Conservation (phyloP, 208 protist species). For the Trypanosomatidae sp. region DNA sequence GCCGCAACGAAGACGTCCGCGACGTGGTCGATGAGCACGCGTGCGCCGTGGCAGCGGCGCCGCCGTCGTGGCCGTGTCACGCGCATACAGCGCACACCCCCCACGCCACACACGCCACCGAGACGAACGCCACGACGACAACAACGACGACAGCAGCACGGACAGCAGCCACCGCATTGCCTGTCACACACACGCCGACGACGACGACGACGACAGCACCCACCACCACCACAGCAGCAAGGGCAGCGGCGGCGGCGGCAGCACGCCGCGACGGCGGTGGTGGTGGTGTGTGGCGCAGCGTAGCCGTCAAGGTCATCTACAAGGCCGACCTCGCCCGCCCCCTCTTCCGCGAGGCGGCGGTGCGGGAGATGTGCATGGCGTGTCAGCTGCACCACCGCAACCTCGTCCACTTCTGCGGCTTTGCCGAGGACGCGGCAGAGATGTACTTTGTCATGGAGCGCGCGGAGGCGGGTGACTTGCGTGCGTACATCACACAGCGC, state of each 20-base stretch:
- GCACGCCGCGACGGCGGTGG: constrained; percentile 1
- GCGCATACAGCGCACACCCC: too few species aligned
- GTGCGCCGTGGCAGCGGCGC: too few species aligned
- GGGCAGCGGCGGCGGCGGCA: neutral
- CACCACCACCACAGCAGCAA: constrained; percentile 1
- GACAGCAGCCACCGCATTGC: too few species aligned
- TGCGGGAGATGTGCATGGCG: constrained; percentile 52
- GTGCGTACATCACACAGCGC: constrained; percentile 32
- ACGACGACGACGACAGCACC: neutral
- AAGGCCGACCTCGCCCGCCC: constrained; percentile 33
- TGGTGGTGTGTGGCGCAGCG: constrained; percentile 17
- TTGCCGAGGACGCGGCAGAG: constrained; percentile 30
- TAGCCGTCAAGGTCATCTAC: constrained; percentile 61
- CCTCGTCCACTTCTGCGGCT: constrained; percentile 51
- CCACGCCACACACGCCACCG: too few species aligned
- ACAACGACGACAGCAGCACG: too few species aligned
- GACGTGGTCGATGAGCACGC: too few species aligned
- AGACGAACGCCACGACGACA: too few species aligned
- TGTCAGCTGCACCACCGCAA: constrained; percentile 45
- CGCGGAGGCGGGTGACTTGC: constrained; percentile 51
- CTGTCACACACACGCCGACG: too few species aligned
- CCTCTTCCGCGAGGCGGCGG: constrained; percentile 28
- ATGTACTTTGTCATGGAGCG: constrained; percentile 73
- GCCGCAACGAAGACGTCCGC: too few species aligned
- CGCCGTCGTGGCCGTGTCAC: too few species aligned